phyloP scores from a whole-genome alignment of 2,329 filamentous ascomycete species.

The Penicillium polonicum region DNA sequence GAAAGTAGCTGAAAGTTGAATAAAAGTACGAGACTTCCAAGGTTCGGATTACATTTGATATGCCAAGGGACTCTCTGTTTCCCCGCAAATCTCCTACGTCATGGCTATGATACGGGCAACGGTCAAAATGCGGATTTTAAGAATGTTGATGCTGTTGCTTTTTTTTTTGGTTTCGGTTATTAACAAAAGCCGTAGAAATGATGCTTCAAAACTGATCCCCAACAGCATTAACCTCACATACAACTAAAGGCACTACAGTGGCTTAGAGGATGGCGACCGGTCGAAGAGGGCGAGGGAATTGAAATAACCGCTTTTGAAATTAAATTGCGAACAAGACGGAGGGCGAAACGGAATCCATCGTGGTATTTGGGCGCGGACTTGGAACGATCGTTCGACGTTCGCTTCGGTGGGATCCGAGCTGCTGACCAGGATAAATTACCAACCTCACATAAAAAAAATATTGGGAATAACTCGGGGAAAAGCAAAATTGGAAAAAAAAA shows the following conservation, averaged over 20 bases:
- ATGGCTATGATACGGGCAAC: background rate
- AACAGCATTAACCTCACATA: background rate
- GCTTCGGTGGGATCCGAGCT: conserved; percentile 29
- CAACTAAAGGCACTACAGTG: conserved; percentile 16
- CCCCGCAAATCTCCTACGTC: background rate
- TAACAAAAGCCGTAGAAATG: background rate
- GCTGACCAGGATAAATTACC: conserved; percentile 30
- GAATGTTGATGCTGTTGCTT: background rate
- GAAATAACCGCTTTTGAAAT: conserved; percentile 22
- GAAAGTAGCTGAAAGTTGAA: background rate
- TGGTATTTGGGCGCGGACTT: conserved; percentile 21
- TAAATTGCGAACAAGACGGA: conserved; percentile 25
- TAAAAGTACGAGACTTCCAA: background rate
- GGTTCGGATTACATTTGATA: background rate
- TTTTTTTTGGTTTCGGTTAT: background rate
- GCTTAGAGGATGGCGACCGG: conserved; percentile 17
- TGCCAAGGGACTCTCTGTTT: background rate
- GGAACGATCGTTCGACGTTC: conserved; percentile 27
- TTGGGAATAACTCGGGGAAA: conserved; percentile 1
- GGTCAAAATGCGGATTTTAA: background rate
- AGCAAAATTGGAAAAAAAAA: background rate
- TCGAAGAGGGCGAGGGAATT: conserved; percentile 20
- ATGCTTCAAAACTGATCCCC: background rate
- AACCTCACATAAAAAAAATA: conserved; percentile 13
- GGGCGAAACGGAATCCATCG: conserved; percentile 24